Evolutionary conservation across 2,329 filamentous ascomycete species (phyloP).

Genomic region (Penicillium sp.): DNA sequence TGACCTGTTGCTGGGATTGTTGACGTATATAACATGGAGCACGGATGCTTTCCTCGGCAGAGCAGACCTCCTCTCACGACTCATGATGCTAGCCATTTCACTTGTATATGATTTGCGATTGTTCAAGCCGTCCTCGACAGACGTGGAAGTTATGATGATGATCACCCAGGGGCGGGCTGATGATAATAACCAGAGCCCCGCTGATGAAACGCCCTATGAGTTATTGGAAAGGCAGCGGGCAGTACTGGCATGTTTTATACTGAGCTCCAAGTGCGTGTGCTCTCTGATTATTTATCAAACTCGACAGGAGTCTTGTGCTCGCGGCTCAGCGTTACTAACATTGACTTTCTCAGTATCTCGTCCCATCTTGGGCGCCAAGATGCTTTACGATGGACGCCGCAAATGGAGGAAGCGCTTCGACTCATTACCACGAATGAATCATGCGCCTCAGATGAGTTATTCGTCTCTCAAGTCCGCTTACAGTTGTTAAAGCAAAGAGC

Average conservation of each 20-base stretch:
- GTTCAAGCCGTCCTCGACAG: conserved; percentile 30
- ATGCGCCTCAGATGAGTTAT: conserved; percentile 29
- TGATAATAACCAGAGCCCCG: conserved; percentile 4
- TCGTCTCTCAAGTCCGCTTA: conserved; percentile 38
- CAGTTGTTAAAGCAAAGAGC: conserved; percentile 36
- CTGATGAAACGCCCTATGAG: conserved; percentile 11
- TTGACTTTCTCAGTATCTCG: conserved; percentile 27
- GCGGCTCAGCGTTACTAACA: too few species aligned
- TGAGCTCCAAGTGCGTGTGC: conserved; percentile 30
- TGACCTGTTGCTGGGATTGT: conserved; percentile 36
- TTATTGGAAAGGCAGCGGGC: conserved; percentile 30
- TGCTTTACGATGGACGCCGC: conserved; percentile 38
- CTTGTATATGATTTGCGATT: conserved; percentile 38
- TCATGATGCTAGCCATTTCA: conserved; percentile 41
- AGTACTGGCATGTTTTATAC: conserved; percentile 31
- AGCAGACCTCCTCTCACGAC: conserved; percentile 31
- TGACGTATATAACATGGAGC: conserved; percentile 42
- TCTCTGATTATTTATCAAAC: neutral
- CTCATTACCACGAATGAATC: conserved; percentile 25
- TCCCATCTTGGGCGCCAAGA: conserved; percentile 36
- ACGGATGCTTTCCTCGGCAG: conserved; percentile 34
- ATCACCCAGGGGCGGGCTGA: conserved; percentile 30
- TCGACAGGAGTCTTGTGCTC: too few species aligned
- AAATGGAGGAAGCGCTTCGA: conserved; percentile 39
- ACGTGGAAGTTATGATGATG: conserved; percentile 31